A percentile compares a stretch with the other conserved stretches of the same genome.
phyloP scores from a whole-genome alignment of 495 filamentous ascomycete genomes.

The Xylaria sp. region DNA sequence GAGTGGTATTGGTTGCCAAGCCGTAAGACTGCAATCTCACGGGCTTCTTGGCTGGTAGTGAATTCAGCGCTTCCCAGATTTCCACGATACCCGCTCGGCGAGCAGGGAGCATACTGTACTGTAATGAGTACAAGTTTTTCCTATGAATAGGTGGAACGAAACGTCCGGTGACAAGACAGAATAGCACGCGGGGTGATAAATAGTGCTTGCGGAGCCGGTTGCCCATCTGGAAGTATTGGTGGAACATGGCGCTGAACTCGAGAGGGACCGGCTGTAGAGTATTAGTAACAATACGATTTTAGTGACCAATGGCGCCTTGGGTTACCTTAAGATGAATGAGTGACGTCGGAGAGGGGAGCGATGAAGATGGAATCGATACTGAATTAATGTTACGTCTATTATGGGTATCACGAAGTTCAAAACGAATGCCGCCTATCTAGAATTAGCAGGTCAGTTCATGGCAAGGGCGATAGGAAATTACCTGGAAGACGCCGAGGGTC shows the following conservation, averaged over 20 bases:
- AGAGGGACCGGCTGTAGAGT: slow-evolving; percentile 79
- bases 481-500: slow-evolving; percentile 90
- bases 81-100: slow-evolving; percentile 79
- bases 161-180: slow-evolving; percentile 85
- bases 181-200: slow-evolving; percentile 82
- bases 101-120: slow-evolving; percentile 97
- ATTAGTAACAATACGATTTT: slow-evolving; percentile 19
- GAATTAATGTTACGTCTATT: slow-evolving; percentile 51
- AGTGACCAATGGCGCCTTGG: slow-evolving; percentile 2
- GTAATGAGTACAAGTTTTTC: slow-evolving; percentile 92
- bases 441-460: slow-evolving; percentile 20
- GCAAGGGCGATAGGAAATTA: slow-evolving; percentile 32
- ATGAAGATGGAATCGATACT: slow-evolving; percentile 27
- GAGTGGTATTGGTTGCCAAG: slow-evolving; percentile 15
- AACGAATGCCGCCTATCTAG: slow-evolving; percentile 78
- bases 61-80: slow-evolving; percentile 74
- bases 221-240: slow-evolving; percentile 95
- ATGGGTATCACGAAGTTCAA: slow-evolving; percentile 83
- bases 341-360: slow-evolving; percentile 60
- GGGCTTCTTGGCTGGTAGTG: slow-evolving; percentile 55
- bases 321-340: slow-evolving; percentile 81
- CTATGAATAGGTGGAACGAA: slow-evolving; percentile 92
- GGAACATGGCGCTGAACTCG: slow-evolving; percentile 89
- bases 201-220: slow-evolving; percentile 95
- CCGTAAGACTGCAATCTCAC: slow-evolving; percentile 33